These are phyloP conservation scores for Beauveria bassiana DNA, from an alignment of 2,329 filamentous ascomycete species.

Conservation along the genomic window DNA sequence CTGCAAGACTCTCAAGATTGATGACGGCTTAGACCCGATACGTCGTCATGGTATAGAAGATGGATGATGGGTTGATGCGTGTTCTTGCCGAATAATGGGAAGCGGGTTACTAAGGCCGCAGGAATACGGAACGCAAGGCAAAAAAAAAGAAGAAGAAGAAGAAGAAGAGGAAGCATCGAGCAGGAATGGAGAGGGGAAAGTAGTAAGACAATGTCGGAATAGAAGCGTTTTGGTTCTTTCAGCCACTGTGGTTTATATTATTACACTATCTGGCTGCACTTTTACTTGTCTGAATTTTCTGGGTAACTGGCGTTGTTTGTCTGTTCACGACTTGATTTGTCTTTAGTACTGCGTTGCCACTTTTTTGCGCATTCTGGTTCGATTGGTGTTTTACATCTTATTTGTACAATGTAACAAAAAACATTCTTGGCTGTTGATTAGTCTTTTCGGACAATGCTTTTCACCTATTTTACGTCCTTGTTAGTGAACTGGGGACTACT, in stretches of 20 bases:
- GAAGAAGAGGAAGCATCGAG: not conserved
- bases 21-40: not conserved
- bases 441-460: too few species aligned
- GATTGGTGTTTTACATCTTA: not conserved
- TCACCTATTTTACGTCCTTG: too few species aligned
- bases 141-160: not conserved
- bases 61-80: not conserved
- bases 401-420: slow-evolving; percentile 10
- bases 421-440: not conserved
- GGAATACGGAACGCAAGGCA: not conserved
- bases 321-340: not conserved
- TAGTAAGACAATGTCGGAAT: not conserved
- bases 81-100: not conserved
- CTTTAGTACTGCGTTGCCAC: not conserved
- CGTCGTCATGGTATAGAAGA: not conserved
- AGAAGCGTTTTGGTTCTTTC: not conserved
- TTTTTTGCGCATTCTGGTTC: not conserved
- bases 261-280: not conserved
- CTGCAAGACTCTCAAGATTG: not conserved
- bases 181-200: not conserved
- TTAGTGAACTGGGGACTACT: too few species aligned
- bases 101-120: not conserved
- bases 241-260: not conserved
- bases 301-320: slow-evolving; percentile 2
- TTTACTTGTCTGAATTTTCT: not conserved